These are phyloP conservation scores for Daedalea quercina DNA, from an alignment of 768 basidiomycete species.

Conservation along the genomic window DNA sequence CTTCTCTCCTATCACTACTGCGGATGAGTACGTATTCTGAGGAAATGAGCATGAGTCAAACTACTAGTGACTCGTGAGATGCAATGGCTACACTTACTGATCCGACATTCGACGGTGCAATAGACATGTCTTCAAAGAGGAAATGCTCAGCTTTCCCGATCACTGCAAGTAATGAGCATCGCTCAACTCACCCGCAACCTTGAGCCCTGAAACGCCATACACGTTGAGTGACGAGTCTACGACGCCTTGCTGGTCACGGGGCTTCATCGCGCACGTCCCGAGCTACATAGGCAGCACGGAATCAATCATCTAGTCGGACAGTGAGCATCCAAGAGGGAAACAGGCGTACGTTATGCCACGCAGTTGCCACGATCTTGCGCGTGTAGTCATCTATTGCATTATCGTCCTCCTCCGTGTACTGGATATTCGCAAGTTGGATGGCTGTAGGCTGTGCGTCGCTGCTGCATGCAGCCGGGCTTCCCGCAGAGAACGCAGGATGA, in stretches of 20 bases:
- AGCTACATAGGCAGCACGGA: slow-evolving; percentile 29
- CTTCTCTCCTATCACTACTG: slow-evolving; percentile 11
- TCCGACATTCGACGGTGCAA: background rate
- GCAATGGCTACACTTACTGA: background rate
- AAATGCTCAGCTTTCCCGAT: background rate
- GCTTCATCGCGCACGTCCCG: slow-evolving; percentile 66
- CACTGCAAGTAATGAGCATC: background rate
- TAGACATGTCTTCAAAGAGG: background rate
- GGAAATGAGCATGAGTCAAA: background rate
- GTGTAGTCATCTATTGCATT: slow-evolving; percentile 25
- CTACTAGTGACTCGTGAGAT: background rate
- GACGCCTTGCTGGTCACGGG: slow-evolving; percentile 49
- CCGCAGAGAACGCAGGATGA: slow-evolving; percentile 26
- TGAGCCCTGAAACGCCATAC: slow-evolving; percentile 50
- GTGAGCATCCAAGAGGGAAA: background rate
- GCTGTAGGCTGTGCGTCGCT: slow-evolving; percentile 15
- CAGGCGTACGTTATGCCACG: slow-evolving; percentile 26
- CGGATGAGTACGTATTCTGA: slow-evolving; percentile 15
- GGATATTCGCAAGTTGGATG: slow-evolving; percentile 23
- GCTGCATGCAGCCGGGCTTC: slow-evolving; percentile 22
- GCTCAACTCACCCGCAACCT: slow-evolving; percentile 41
- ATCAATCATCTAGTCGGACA: background rate
- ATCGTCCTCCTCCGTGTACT: slow-evolving; percentile 29
- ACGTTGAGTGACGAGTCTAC: slow-evolving; percentile 59
- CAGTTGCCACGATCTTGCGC: slow-evolving; percentile 20